Conservation (phyloP, 352 stramenopile species). For the Phytopythium montanum region DNA sequence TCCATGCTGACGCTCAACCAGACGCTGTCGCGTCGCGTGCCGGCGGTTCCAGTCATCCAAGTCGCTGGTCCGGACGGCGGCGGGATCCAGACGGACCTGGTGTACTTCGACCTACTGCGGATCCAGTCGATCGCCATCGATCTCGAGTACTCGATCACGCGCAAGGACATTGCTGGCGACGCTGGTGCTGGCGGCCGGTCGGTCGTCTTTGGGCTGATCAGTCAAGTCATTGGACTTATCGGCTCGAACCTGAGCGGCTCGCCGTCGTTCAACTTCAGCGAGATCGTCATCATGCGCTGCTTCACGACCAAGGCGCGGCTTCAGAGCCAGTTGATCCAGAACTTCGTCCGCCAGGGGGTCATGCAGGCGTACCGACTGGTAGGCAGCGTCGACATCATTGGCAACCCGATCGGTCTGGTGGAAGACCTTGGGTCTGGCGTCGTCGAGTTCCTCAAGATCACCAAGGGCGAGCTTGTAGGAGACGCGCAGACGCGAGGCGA, state of each 20-base stretch:
- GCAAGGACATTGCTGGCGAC: slow-evolving; percentile 75
- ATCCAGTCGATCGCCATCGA: slow-evolving; percentile 72
- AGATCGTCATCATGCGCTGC: slow-evolving; percentile 81
- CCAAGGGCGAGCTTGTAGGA: slow-evolving; percentile 79
- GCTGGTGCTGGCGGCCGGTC: slow-evolving; percentile 60
- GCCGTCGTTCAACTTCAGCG: slow-evolving; percentile 78
- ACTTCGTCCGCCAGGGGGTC: slow-evolving; percentile 80
- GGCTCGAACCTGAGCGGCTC: slow-evolving; percentile 84
- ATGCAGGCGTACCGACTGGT: slow-evolving; percentile 83
- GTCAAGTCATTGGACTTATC: slow-evolving; percentile 76
- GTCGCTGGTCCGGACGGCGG: slow-evolving; percentile 51
- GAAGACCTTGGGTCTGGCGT: slow-evolving; percentile 85
- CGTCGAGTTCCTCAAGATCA: slow-evolving; percentile 87
- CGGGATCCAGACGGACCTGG: slow-evolving; percentile 66
- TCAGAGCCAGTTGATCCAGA: slow-evolving; percentile 75
- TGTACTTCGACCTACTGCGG: slow-evolving; percentile 82
- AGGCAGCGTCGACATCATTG: slow-evolving; percentile 83
- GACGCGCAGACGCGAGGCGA: slow-evolving; percentile 81
- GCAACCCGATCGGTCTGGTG: slow-evolving; percentile 83
- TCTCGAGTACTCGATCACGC: slow-evolving; percentile 82
- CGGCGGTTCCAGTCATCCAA: slow-evolving; percentile 48
- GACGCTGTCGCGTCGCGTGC: slow-evolving; percentile 55
- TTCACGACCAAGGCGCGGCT: slow-evolving; percentile 81
- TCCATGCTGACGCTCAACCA: slow-evolving; percentile 57
- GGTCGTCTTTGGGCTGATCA: slow-evolving; percentile 75